These are phyloP conservation scores for Xerocomus nothofagi DNA, from an alignment of 1,284 basidiomycete genomes.

Conservation along the genomic window DNA sequence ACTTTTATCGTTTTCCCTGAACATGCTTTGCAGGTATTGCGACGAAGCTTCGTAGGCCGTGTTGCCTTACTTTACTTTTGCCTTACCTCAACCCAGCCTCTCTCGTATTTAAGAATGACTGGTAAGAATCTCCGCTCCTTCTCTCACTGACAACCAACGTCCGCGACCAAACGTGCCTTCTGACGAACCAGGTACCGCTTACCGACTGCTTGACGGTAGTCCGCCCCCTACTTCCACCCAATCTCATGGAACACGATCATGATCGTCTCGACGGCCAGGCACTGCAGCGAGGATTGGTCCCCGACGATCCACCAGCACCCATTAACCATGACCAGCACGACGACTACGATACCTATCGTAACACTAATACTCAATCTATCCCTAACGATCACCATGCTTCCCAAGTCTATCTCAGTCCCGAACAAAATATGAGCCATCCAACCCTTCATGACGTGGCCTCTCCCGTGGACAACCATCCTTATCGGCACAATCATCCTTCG, in stretches of 20 bases:
- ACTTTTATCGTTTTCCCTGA: no score
- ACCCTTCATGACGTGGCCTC: slow-evolving; percentile 38
- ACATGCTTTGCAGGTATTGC: no score
- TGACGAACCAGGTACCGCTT: no score
- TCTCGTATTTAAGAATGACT: no score
- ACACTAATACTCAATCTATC: slow-evolving; percentile 61
- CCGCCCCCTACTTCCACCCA: no score
- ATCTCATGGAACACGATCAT: slow-evolving; percentile 50
- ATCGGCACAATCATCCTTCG: slow-evolving; percentile 54
- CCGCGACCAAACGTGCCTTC: no score
- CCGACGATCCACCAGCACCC: slow-evolving; percentile 38
- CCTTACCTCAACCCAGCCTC: no score
- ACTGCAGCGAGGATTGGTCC: slow-evolving; percentile 35
- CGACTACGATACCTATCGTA: slow-evolving; percentile 58
- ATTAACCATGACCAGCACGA: slow-evolving; percentile 28
- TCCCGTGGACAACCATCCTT: slow-evolving; percentile 45
- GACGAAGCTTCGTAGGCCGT: no score
- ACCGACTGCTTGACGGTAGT: no score
- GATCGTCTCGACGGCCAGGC: slow-evolving; percentile 31
- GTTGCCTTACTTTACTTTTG: no score
- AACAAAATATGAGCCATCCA: slow-evolving; percentile 59
- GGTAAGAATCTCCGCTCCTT: no score
- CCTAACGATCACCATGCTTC: slow-evolving; percentile 63
- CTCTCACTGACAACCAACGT: no score
- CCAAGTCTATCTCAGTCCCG: slow-evolving; percentile 65